A percentile compares a stretch with the other conserved stretches of the same genome.
phyloP scores from a whole-genome alignment of 768 basidiomycete species.

The Clathrus columnatus region DNA sequence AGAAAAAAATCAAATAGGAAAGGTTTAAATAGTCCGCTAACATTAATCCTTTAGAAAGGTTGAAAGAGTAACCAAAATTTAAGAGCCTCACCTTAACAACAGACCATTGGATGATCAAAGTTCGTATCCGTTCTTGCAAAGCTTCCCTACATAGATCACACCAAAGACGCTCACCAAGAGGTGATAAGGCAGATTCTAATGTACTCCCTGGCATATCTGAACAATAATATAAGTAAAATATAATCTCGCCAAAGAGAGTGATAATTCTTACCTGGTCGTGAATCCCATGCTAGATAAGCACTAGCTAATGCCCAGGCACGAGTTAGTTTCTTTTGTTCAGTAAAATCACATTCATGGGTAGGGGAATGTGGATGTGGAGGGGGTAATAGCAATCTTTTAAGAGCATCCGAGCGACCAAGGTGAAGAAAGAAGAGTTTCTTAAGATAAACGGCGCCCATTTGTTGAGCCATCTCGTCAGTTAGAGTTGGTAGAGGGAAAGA shows the following conservation, averaged over 20 bases:
- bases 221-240: not conserved
- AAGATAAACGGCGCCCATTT: slow-evolving; percentile 35
- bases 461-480: slow-evolving; percentile 29
- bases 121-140: slow-evolving; percentile 20
- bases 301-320: slow-evolving; percentile 32
- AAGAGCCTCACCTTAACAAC: slow-evolving; percentile 24
- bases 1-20: no score
- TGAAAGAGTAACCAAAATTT: no score
- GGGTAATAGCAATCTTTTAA: slow-evolving; percentile 23
- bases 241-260: not conserved
- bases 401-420: slow-evolving; percentile 25
- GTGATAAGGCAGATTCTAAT: slow-evolving; percentile 21
- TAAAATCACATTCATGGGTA: slow-evolving; percentile 22
- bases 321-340: slow-evolving; percentile 27
- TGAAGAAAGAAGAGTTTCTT: slow-evolving; percentile 34
- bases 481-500: slow-evolving; percentile 26
- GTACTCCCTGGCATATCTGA: slow-evolving; percentile 13
- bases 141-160: slow-evolving; percentile 23
- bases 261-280: slow-evolving; percentile 25
- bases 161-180: slow-evolving; percentile 22
- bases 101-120: slow-evolving; percentile 24
- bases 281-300: slow-evolving; percentile 30
- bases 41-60: no score
- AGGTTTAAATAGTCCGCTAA: no score
- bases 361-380: slow-evolving; percentile 21